phyloP scores from a whole-genome alignment of 2,329 filamentous ascomycete genomes.

The Calcarisporium arbuscula region DNA sequence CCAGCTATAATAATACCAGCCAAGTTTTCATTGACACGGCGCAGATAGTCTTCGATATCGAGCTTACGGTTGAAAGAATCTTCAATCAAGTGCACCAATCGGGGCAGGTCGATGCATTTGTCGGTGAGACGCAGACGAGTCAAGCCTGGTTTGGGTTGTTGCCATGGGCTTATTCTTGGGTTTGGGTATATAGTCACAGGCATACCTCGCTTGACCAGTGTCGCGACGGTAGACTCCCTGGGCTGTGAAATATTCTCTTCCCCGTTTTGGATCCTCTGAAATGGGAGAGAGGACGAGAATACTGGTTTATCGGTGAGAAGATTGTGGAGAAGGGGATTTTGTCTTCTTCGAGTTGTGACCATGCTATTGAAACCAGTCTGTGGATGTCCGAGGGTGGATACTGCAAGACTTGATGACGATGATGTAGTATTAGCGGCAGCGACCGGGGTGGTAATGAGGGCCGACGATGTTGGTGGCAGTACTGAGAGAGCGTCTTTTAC shows the following conservation, averaged over 20 bases:
- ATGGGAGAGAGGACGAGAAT: conserved; percentile 83
- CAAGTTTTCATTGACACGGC: conserved; percentile 71
- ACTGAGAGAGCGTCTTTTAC: conserved; percentile 65
- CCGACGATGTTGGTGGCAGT: conserved; percentile 78
- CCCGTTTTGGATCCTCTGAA: conserved; percentile 49
- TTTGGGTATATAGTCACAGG: conserved; percentile 79
- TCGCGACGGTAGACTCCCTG: conserved; percentile 47
- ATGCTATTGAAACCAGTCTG: conserved; percentile 35
- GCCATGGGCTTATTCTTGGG: conserved; percentile 64
- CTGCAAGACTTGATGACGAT: conserved; percentile 35
- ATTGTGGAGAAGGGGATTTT: conserved; percentile 91
- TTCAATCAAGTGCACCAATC: conserved; percentile 81
- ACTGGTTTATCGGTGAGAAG: conserved; percentile 91
- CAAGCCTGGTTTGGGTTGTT: conserved; percentile 51
- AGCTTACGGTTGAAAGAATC: conserved; percentile 86
- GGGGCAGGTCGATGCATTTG: conserved; percentile 72
- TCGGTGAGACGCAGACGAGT: conserved; percentile 68
- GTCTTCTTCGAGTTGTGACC: conserved; percentile 47
- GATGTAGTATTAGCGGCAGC: conserved; percentile 57
- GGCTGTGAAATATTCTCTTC: conserved; percentile 23
- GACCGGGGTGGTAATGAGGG: conserved; percentile 77
- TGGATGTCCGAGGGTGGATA: no score
- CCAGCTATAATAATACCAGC: conserved; percentile 93
- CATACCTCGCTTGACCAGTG: conserved; percentile 86
- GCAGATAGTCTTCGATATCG: conserved; percentile 75